Evolutionary conservation across 106 monocot species (phyloP), one percentile per base, ranked within the genome.

Genomic region (Narthecium ossifragum): DNA sequence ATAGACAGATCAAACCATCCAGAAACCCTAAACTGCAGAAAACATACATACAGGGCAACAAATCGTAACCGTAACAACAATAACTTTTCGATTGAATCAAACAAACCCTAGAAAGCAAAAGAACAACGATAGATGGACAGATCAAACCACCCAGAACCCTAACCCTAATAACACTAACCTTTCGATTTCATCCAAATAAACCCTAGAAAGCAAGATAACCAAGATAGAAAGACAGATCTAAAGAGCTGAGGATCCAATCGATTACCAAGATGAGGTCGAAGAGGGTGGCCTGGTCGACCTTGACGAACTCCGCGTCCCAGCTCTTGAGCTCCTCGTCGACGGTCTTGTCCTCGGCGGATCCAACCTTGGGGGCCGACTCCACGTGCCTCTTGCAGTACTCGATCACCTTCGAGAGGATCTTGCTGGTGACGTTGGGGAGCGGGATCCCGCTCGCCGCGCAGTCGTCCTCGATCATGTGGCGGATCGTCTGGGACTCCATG

Each of bases 321-420:
- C 5, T 10, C 54, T 55, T 55, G 15, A 55, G 31, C 7, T 55
- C 54, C 10, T 55, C 49, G 23, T 49, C 49, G 20, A 49, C 23
- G 49, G 49, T 9, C 49, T 49, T 49, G 23, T 49, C 49, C 49
- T 49, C 49, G 21, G 49, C 18, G 23, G 36, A 36, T 36, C 21
- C 54, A 29, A 0, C 54, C 2, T 55, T 32, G 0, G 30, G 3
- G 4, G 28, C 15, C 2, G 25, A 26, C 11, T 55, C 54, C 10
- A 32, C 77, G 30, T 77, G 77, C 53, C 61, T 65, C 59, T 66
- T 77, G 60, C 77, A 77, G 54, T 77, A 77, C 77, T 77, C 77
- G 60, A 77, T 70, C 25, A 77, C 77, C 66, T 66, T 77, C 21
- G 77, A 59, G 18, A 77, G 53, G 77, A 71, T 71, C 60, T 47